Evolutionary conservation across 768 basidiomycete species (phyloP).

Genomic region (Kwoniella botswanensis): DNA sequence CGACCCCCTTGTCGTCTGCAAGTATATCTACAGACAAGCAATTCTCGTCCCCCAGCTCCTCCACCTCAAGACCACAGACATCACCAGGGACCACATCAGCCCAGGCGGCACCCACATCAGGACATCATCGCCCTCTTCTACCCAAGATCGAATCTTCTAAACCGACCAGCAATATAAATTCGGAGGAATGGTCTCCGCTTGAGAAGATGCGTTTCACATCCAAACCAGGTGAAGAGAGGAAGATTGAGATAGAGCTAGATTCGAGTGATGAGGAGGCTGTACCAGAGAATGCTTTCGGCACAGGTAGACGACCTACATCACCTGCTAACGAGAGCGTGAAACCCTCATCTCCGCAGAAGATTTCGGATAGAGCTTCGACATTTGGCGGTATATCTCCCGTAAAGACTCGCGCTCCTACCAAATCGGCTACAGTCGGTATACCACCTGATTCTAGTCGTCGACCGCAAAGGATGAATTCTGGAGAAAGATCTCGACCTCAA

Average conservation of each 20-base stretch:
- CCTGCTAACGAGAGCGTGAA: not conserved
- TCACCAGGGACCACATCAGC: not conserved
- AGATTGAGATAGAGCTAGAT: conserved; percentile 20
- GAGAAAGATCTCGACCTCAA: conserved; percentile 34
- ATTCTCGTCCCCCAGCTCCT: not conserved
- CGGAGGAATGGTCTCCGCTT: conserved; percentile 36
- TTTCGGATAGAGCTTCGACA: conserved; percentile 13
- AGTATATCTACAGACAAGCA: not conserved
- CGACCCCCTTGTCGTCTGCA: not conserved
- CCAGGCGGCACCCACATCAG: conserved; percentile 16
- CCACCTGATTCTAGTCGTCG: not conserved
- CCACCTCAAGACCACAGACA: conserved; percentile 6
- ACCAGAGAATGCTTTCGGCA: conserved; percentile 43
- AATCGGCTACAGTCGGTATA: conserved; percentile 17
- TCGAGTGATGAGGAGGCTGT: conserved; percentile 51
- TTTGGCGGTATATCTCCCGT: conserved; percentile 13
- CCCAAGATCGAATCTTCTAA: conserved; percentile 25
- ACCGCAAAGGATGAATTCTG: not conserved
- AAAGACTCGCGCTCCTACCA: conserved; percentile 14
- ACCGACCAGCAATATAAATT: conserved; percentile 31
- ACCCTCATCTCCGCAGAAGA: conserved; percentile 3
- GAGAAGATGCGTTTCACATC: conserved; percentile 15
- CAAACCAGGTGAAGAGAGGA: not conserved
- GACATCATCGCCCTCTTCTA: conserved; percentile 27
- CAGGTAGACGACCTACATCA: conserved; percentile 5